Evolutionary conservation across 305 asterid genomes (phyloP).

Genomic region (Fraxinus greggii): DNA sequence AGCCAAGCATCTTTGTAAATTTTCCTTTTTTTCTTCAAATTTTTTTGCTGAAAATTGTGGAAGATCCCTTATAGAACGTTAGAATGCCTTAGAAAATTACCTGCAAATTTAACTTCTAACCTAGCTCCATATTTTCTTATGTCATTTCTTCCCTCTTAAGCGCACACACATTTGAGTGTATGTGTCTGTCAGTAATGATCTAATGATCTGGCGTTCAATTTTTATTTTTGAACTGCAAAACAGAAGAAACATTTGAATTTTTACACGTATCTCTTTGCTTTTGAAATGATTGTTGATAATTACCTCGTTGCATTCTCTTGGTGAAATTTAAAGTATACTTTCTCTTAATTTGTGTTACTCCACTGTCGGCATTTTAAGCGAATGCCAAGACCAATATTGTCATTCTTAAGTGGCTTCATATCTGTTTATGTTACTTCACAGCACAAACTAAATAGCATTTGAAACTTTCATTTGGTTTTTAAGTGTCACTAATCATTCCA

Average conservation of each 20-base stretch:
- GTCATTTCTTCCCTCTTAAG: neutral
- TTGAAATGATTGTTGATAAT: neutral
- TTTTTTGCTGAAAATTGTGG: neutral
- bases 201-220: neutral
- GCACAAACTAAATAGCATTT: neutral
- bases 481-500: neutral
- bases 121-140: neutral
- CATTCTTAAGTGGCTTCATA: neutral
- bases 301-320: neutral
- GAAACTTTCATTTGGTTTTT: neutral
- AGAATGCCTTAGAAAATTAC: neutral
- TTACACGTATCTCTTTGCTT: neutral
- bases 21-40: neutral
- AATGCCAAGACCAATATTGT: neutral
- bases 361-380: neutral
- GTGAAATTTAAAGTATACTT: neutral
- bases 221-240: neutral
- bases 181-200: neutral
- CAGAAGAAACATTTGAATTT: neutral
- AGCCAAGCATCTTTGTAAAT: neutral
- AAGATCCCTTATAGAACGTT: neutral
- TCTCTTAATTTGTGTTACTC: conserved; percentile 1
- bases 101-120: neutral
- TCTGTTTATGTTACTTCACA: neutral
- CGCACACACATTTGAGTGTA: neutral